phyloP scores from a whole-genome alignment of 805 yeast genomes.

The Candida railenensis region DNA sequence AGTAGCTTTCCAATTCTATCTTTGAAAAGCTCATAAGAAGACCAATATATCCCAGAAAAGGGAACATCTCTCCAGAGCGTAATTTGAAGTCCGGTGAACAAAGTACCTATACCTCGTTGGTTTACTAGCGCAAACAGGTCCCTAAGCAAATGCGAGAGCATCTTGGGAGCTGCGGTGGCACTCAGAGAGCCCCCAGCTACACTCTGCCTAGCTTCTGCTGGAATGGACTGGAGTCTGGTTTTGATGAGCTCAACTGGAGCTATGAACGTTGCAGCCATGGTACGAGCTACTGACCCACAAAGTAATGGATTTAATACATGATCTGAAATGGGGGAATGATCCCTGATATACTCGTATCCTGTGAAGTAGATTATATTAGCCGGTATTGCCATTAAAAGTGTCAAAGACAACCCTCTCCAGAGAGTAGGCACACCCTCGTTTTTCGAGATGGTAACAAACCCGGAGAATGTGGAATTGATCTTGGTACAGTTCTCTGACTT shows the following conservation, averaged over 20 bases:
- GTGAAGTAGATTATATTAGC: conserved; percentile 91
- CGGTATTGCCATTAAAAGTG: conserved; percentile 87
- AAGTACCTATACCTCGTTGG: conserved; percentile 55
- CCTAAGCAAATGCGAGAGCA: conserved; percentile 46
- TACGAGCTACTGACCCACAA: conserved; percentile 84
- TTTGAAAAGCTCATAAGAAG: conserved; percentile 63
- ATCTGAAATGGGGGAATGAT: conserved; percentile 47
- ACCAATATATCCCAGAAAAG: conserved; percentile 94
- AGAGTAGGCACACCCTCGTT: conserved; percentile 76
- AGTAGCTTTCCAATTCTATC: conserved; percentile 18
- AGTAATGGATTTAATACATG: conserved; percentile 71
- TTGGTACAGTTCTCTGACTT: conserved; percentile 39
- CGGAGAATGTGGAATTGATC: conserved; percentile 72
- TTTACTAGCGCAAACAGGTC: conserved; percentile 55
- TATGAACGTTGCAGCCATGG: conserved; percentile 77
- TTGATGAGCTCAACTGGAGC: conserved; percentile 87
- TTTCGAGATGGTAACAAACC: conserved; percentile 61
- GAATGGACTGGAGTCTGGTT: conserved; percentile 89
- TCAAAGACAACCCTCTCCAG: conserved; percentile 87
- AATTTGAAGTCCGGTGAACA: conserved; percentile 82
- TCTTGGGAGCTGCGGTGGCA: conserved; percentile 16
- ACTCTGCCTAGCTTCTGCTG: conserved; percentile 36
- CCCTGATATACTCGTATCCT: conserved; percentile 86
- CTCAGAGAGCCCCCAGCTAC: conserved; percentile 1
- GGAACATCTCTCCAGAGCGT: conserved; percentile 98